Evolutionary conservation across 2,329 filamentous ascomycete genomes (phyloP), one percentile per base, ranked within the genome.

Genomic region (Diaporthe sp.): DNA sequence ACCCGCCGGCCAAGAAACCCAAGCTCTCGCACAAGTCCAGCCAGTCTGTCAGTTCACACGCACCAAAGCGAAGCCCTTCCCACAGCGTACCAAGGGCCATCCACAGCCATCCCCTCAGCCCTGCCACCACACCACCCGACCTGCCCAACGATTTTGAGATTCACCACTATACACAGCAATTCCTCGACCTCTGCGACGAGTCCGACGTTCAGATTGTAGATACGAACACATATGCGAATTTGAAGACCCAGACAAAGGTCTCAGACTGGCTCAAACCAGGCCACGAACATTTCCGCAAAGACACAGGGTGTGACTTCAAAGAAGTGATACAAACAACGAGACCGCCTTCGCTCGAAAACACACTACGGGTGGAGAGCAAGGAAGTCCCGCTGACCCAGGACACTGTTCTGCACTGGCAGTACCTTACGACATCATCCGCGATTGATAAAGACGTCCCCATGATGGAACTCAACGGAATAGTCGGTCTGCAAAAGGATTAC

Each of bases 11-110:
- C 52, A 98, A 98, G 83, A 95, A 95, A 80, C 82, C 92, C 1
- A 98, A 97, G 84, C 92, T 89, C n/a, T 91, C 89, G 64, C 96
- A 98, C 85, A 94, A 94, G 77, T 84, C 94, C 0, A 95, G 92
- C 42, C 92, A 93, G 74, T 97, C 96, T 1, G 86, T 94, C 77
- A 92, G 91, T 78, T 93, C 92, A n/a, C 87, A 92, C 68, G 87
- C 90, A 35, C 86, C 90, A 58, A 91, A 93, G 79, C 90, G 92
- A 75, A 91, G 91, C 74, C 89, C 93, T 72, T 89, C 89, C 3
- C 89, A 92, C 75, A 88, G 89, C 72, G 95, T 93, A 81, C 82
- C 91, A 85, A 83, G 92, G 85, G 77, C 88, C 81, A 82, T 92
- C 86, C 79, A 88, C 82, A 84, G 86, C 79, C 88, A 93, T 83